Percentiles rank a stretch among this genome's conserved stretches.
Conservation (phyloP, 371 early-diverging fungal genomes). For the Zychaea mexicana region DNA sequence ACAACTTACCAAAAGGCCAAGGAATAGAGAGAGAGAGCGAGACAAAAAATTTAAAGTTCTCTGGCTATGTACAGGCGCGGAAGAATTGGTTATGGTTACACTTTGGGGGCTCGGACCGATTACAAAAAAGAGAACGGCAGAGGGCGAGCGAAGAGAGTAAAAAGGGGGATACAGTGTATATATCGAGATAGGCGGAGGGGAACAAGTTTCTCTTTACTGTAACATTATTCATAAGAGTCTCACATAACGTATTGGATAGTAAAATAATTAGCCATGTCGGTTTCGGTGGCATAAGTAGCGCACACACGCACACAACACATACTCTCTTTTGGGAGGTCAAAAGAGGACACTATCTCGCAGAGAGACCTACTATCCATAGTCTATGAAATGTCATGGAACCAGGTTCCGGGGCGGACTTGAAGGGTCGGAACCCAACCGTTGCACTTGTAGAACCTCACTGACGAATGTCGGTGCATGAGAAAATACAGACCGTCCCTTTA, state of each 20-base stretch:
- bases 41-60: constrained; percentile 2
- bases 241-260: too few species aligned
- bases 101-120: constrained; percentile 4
- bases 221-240: too few species aligned
- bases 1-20: too few species aligned
- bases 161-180: not conserved
- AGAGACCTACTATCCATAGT: too few species aligned
- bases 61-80: not conserved
- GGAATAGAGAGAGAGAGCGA: not conserved
- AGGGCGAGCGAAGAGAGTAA: not conserved
- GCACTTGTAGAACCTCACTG: constrained; percentile 5
- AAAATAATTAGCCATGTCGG: too few species aligned
- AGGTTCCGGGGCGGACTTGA: constrained; percentile 7
- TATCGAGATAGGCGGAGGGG: not conserved
- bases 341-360: not conserved
- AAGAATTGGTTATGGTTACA: constrained; percentile 1
- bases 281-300: too few species aligned
- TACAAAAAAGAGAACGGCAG: not conserved
- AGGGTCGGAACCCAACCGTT: constrained; percentile 3
- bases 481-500: constrained; percentile 1
- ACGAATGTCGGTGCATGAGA: constrained; percentile 7
- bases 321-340: too few species aligned
- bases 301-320: too few species aligned
- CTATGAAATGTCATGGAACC: constrained; percentile 4
- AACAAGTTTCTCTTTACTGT: not conserved